Evolutionary conservation across 345 rosid species (phyloP), one percentile per base, ranked within the genome.

Genomic region (Salix suchowensis): DNA sequence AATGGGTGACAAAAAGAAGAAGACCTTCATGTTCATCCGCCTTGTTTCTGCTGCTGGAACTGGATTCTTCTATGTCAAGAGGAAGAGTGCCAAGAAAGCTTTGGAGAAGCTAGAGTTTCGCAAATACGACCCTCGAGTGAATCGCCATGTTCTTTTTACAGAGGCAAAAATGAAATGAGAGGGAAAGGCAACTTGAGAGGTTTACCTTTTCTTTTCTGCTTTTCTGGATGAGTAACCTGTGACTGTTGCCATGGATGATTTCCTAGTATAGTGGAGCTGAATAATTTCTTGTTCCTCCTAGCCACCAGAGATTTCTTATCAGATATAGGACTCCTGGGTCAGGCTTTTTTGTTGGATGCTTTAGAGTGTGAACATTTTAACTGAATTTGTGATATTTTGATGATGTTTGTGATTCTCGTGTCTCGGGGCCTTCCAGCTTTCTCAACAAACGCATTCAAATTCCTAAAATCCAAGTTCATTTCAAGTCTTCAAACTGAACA

Each of bases 31-130:
- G 90, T 93, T 95, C 81, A 88, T 93, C 62, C 88, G 96, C 80
- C 92, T 95, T 18, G 96, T 95, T 21, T 95, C 98, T 1, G 93
- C 98, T 44, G 99, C 99, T 58, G 98, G 99, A 65, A 93, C 94
- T 68, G 98, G 98, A 32, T 96, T 96, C 88, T 96, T 96, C 88
- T 93, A 93, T 70, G 99, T 92, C 69, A 91, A 91, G 91, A 88
- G 86, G 89, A 96, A 93, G 89, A 96, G 97, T 79, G 82, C 90
- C 4, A 90, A 91, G 77, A 90, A 88, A 62, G 82, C 91, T 37
- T 75, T 82, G 16, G 98, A 95, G 87, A 93, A 95, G 83, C 97
- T 96, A 15, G 97, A 93, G 86, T 96, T 93, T 76, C 91, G 98
- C 39, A 96, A 96, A 67, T 96, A 88, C 65, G 99, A 93, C 79